These are phyloP conservation scores for Sherardia arvensis DNA, from an alignment of 257 asterid species.

Conservation along the genomic window DNA sequence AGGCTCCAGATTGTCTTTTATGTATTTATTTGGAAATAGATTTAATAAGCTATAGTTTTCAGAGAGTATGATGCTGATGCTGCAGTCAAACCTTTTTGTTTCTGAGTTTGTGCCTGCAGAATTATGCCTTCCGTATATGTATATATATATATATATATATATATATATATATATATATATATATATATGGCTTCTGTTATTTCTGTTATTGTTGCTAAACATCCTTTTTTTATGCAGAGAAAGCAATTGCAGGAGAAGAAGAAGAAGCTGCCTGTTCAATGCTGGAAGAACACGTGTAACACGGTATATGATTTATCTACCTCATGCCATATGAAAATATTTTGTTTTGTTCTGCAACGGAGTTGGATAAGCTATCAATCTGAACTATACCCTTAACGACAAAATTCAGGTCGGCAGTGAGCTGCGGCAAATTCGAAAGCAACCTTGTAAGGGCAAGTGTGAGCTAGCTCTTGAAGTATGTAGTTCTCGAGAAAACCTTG, in stretches of 20 bases:
- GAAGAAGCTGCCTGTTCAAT: slow-evolving; percentile 38
- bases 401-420: slow-evolving; percentile 41
- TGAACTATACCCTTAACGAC: slow-evolving; percentile 14
- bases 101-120: neutral
- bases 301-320: neutral
- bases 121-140: neutral
- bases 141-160: neutral
- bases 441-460: slow-evolving; percentile 51
- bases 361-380: neutral
- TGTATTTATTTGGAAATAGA: neutral
- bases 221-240: slow-evolving; percentile 40
- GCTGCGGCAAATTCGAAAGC: slow-evolving; percentile 39
- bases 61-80: slow-evolving; percentile 5
- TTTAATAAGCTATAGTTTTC: neutral
- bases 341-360: neutral
- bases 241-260: slow-evolving; percentile 50
- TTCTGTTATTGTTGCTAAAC: neutral
- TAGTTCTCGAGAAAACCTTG: slow-evolving; percentile 35
- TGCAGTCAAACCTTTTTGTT: neutral
- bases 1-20: neutral
- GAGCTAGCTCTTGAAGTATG: slow-evolving; percentile 56
- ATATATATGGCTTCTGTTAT: neutral
- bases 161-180: neutral
- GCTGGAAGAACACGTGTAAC: slow-evolving; percentile 42
- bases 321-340: neutral